These are phyloP conservation scores for Populus ilicifolia DNA, from an alignment of 345 rosid genomes.

Conservation along the genomic window DNA sequence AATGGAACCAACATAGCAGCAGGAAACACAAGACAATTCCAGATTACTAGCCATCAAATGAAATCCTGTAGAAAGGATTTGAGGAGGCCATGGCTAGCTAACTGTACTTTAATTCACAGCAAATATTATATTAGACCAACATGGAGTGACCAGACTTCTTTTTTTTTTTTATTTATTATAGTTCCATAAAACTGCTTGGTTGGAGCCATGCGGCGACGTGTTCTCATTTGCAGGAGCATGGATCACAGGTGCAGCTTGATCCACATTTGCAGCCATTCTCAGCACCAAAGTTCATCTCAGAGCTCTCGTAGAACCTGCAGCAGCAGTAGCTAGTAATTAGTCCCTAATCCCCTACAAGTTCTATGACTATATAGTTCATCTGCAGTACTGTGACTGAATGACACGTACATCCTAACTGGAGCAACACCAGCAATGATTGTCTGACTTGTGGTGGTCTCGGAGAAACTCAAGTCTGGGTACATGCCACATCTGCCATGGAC, in stretches of 20 bases:
- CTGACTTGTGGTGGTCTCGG: constrained; percentile 13
- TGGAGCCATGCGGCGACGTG: not conserved
- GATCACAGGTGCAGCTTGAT: constrained; percentile 59
- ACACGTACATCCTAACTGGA: constrained; percentile 10
- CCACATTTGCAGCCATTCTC: constrained; percentile 70
- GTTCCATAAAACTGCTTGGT: not conserved
- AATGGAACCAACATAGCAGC: not conserved
- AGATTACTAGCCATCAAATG: not conserved
- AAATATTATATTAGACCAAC: not conserved
- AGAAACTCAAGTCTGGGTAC: constrained; percentile 18
- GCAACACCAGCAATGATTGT: constrained; percentile 19
- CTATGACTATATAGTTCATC: not conserved
- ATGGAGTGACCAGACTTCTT: not conserved
- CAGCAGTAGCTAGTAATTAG: not conserved
- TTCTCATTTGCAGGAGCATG: constrained; percentile 40
- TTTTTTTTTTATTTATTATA: not conserved
- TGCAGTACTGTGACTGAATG: not conserved
- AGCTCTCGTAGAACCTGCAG: constrained; percentile 30
- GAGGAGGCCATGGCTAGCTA: not conserved
- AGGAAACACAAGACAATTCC: not conserved
- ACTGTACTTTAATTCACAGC: not conserved
- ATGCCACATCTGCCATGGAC: constrained; percentile 10
- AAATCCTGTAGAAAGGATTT: not conserved
- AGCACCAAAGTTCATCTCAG: constrained; percentile 35
- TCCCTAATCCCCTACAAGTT: not conserved